phyloP scores from a whole-genome alignment of 225 moss, liverwort and hornwort species.

The Straminergon stramineum region DNA sequence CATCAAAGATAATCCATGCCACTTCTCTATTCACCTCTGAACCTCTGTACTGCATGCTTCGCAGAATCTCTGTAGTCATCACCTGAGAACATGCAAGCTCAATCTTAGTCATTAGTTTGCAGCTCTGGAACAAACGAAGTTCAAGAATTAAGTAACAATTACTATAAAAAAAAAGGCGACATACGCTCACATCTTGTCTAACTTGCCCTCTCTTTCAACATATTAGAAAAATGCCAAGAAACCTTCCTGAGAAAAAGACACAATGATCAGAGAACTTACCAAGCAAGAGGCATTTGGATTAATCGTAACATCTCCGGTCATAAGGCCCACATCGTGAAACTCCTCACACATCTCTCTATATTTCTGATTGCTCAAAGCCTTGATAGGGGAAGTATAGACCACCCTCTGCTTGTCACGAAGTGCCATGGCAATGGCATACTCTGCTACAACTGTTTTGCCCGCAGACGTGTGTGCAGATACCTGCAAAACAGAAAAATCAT shows the following conservation, averaged over 20 bases:
- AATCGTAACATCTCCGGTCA: constrained; percentile 98
- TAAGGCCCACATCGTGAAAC: constrained; percentile 91
- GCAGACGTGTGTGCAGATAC: constrained; percentile 99
- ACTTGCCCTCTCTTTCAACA: background rate
- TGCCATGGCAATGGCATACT: constrained; percentile 97
- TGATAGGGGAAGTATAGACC: constrained; percentile 97
- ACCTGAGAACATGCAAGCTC: constrained; percentile 38
- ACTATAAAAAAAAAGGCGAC: background rate
- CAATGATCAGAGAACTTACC: constrained; percentile 22
- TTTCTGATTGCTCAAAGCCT: constrained; percentile 97
- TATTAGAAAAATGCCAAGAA: background rate
- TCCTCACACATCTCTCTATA: constrained; percentile 86
- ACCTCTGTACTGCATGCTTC: constrained; percentile 97
- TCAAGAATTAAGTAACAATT: background rate
- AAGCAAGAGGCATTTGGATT: constrained; percentile 92
- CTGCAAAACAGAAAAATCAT: constrained; percentile 17
- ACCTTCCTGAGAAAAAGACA: background rate
- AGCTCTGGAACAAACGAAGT: background rate
- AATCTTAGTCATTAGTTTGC: background rate
- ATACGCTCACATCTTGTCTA: background rate
- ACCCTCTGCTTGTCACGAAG: constrained; percentile 96
- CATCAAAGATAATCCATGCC: constrained; percentile 99
- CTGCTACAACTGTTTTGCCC: constrained; percentile 94
- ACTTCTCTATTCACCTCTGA: constrained; percentile 98
- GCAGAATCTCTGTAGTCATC: constrained; percentile 99